Percentiles rank a stretch among this genome's conserved stretches.
Evolutionary conservation across 2,329 filamentous ascomycete species (phyloP).

Genomic region (Colletotrichum spinosum): DNA sequence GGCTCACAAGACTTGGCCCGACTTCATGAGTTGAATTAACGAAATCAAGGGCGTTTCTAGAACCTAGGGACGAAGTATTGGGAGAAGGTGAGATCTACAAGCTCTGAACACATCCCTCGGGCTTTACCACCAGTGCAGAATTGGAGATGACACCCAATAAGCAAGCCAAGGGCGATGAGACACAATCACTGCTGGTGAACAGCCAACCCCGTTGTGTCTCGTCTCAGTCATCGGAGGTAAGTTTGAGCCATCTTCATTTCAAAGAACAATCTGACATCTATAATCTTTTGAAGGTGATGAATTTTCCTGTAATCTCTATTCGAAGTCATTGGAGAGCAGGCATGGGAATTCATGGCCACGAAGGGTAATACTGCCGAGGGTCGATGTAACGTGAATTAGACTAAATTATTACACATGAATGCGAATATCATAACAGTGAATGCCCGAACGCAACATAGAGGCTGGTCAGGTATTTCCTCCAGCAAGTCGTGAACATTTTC

Average conservation of each 20-base stretch:
- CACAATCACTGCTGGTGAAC: neutral
- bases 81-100: neutral
- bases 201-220: slow-evolving; percentile 5
- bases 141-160: slow-evolving; percentile 7
- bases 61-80: slow-evolving; percentile 1
- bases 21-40: neutral
- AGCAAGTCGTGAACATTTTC: slow-evolving; percentile 31
- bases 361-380: too few species aligned
- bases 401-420: slow-evolving; percentile 35
- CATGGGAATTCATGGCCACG: too few species aligned
- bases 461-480: neutral
- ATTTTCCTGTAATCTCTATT: neutral
- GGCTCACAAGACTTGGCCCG: slow-evolving; percentile 8
- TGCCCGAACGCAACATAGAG: neutral
- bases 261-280: neutral
- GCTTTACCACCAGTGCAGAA: neutral
- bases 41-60: neutral
- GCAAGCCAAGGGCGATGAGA: neutral
- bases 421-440: slow-evolving; percentile 23
- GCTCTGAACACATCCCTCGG: neutral
- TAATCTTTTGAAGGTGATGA: neutral
- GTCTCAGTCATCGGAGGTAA: neutral
- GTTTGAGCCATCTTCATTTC: neutral
- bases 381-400: slow-evolving; percentile 8
- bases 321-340: too few species aligned